Evolutionary conservation across 768 basidiomycete species (phyloP).

Genomic region (Naganishia friedmannii): DNA sequence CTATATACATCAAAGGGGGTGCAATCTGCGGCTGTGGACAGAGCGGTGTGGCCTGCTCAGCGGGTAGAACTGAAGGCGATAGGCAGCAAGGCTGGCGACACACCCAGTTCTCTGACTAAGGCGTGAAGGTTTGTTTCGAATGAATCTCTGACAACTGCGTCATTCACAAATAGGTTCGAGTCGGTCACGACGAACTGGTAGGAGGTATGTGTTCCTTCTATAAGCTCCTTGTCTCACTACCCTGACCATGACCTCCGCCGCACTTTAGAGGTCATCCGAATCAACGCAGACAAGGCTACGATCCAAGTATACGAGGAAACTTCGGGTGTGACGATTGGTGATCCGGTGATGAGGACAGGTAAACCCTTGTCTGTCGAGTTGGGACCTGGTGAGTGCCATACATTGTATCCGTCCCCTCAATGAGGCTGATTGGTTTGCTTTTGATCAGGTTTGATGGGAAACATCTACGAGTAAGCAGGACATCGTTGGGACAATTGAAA

Average conservation of each 20-base stretch:
- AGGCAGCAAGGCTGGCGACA: too few relatives aligned
- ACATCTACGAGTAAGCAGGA: conserved; percentile 72
- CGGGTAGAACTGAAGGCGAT: too few relatives aligned
- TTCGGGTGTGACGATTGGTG: conserved; percentile 96
- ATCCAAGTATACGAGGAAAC: conserved; percentile 99
- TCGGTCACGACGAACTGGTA: conserved; percentile 96
- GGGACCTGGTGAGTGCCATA: conserved; percentile 59
- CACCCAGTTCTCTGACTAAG: too few relatives aligned
- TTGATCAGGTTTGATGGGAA: conserved; percentile 82
- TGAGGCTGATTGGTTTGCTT: conserved; percentile 23
- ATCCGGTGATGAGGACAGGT: conserved; percentile 94
- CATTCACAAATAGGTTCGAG: conserved; percentile 59
- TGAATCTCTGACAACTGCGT: neutral
- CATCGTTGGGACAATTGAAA: neutral
- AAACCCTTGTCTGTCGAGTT: conserved; percentile 97
- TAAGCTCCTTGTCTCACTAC: conserved; percentile 55
- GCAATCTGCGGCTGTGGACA: neutral
- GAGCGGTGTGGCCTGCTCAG: neutral
- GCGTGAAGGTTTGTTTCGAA: neutral
- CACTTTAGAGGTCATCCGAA: conserved; percentile 87
- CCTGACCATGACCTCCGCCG: neutral
- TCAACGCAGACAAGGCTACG: conserved; percentile 95
- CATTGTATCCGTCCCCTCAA: conserved; percentile 9
- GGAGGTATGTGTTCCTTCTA: conserved; percentile 54
- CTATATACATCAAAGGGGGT: neutral